phyloP scores from a whole-genome alignment of 139 green algal genomes.

The Trebouxia sp. region DNA sequence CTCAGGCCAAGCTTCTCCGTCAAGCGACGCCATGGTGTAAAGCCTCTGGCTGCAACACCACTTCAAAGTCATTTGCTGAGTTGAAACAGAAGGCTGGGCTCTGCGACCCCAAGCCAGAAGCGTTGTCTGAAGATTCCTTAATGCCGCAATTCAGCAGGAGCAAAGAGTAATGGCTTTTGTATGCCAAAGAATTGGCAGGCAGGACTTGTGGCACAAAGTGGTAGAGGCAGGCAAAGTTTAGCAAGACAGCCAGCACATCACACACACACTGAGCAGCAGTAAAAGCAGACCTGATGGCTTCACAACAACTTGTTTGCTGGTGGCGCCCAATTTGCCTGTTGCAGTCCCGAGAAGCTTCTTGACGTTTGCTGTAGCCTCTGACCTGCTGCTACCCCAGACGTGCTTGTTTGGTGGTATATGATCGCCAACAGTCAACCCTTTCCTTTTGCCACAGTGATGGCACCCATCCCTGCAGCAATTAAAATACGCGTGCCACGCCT shows the following conservation, averaged over 20 bases:
- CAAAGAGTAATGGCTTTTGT: no score
- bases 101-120: no score
- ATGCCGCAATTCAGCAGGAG: no score
- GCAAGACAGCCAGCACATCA: not conserved
- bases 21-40: not conserved
- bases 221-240: not conserved
- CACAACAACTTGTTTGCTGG: not conserved
- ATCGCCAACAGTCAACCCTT: slow-evolving; percentile 64
- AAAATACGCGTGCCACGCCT: no score
- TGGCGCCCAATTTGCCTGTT: no score
- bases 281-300: not conserved
- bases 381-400: slow-evolving; percentile 27
- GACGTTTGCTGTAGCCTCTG: not conserved
- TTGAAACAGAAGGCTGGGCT: no score
- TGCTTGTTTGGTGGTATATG: slow-evolving; percentile 87
- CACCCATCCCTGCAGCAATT: slow-evolving; percentile 62
- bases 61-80: no score
- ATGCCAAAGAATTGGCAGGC: no score
- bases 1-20: not conserved
- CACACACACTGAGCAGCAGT: not conserved
- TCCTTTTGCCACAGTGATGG: slow-evolving; percentile 74
- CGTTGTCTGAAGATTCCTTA: no score
- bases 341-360: not conserved
- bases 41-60: not conserved
- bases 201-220: no score